These are phyloP conservation scores for Cerrena zonata DNA, from an alignment of 1,284 basidiomycete species.

Conservation along the genomic window DNA sequence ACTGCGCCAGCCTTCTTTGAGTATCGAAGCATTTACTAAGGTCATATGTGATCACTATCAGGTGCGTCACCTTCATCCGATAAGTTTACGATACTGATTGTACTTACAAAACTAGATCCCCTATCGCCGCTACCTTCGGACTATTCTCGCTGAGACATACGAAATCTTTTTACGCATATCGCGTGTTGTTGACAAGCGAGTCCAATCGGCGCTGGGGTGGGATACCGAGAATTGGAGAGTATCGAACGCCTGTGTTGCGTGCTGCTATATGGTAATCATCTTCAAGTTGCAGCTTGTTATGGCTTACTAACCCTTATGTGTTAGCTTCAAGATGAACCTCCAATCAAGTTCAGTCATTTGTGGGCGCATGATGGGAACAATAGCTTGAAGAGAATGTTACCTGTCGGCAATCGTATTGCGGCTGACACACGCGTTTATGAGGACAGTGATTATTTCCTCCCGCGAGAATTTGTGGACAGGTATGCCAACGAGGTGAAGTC, in stretches of 20 bases:
- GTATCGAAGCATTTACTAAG: slow-evolving; percentile 30
- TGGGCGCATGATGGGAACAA: slow-evolving; percentile 31
- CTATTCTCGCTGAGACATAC: slow-evolving; percentile 21
- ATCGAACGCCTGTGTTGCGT: slow-evolving; percentile 27
- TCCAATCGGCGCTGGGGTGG: slow-evolving; percentile 18
- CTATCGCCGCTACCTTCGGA: slow-evolving; percentile 6
- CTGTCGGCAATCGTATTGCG: slow-evolving; percentile 2
- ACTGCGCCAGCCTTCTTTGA: slow-evolving; percentile 24
- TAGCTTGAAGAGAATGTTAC: slow-evolving; percentile 24
- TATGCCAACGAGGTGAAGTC: slow-evolving; percentile 29
- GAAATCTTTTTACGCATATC: slow-evolving; percentile 28
- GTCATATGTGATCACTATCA: no score
- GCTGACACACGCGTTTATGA: slow-evolving; percentile 16
- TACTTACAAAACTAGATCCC: slow-evolving; percentile 9
- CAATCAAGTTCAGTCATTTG: slow-evolving; percentile 17
- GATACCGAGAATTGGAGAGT: slow-evolving; percentile 23
- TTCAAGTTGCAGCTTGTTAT: not conserved
- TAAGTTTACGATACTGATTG: not conserved
- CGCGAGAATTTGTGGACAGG: slow-evolving; percentile 20
- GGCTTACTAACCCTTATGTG: not conserved
- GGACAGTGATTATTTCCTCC: slow-evolving; percentile 21
- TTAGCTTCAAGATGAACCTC: slow-evolving; percentile 22
- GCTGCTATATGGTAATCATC: slow-evolving; percentile 21
- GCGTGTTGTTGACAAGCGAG: slow-evolving; percentile 10
- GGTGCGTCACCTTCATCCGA: slow-evolving; percentile 25